Base-by-base conservation (phyloP, 2,329 filamentous ascomycete species). In the Fusarium miscanthi region DNA sequence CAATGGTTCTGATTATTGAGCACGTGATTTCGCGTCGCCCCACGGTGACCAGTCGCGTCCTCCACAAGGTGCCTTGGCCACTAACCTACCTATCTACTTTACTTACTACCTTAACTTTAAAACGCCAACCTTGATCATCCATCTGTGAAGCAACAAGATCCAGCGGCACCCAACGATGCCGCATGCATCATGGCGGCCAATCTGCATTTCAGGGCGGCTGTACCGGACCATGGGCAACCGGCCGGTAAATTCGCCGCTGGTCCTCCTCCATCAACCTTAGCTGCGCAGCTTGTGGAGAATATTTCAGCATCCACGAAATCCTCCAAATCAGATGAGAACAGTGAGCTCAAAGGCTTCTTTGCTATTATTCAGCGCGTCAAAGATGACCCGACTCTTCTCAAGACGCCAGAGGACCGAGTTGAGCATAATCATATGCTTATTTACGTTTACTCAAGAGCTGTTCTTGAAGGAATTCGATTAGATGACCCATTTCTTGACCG, bases 381-480 rank as follows among this genome's bases (percentile, higher is more conserved):
- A 63, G 85, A 87, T 70, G 77, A 87, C 16, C 87, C 84, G 42
- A 81, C 79, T 2, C 78, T 85, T 31, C 86, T 95, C 31, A 89
- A 90, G 37, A 87, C 89, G 17, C 78, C 85, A 4, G 88, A 91
- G 70, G 90, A 93, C 48, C 91, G 92, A 73, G 82, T 93, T 48
- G 88, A 91, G 56, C 91, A 97, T 79, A 95, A 97, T 75, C 92
- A 94, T 76, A 93, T 94, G 82, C 88, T 98, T 54, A 91, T 97
- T 58, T 94, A 93, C 78, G 92, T 97, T 70, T 93, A 96, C 75
- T 87, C 92, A 54, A 91, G 93, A 78, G 93, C 94, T 64, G 92
- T 94, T 27, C 85, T 98, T 17, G 92, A 94, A 74, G 87, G 87
- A 48, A 85, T 93, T 51, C 87, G 87, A 72, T 86, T 89, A 78